phyloP scores from a whole-genome alignment of 2,329 filamentous ascomycete genomes.

The Intubia oerlemansii region DNA sequence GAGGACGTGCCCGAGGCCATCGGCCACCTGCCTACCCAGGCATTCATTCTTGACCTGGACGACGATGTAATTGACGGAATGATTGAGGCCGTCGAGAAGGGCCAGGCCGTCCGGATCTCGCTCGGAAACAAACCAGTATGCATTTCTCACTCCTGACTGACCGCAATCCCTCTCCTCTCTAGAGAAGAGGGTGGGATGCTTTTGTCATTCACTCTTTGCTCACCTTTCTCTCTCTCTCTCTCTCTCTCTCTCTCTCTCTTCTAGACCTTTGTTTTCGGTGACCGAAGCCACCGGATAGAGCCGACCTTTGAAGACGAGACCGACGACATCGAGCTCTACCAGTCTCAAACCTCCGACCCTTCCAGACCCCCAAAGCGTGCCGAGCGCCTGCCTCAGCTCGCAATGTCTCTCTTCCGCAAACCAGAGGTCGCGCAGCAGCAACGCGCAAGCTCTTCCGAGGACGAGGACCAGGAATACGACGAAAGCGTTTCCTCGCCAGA shows the following conservation, averaged over 20 bases:
- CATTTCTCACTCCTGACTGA: too few species aligned
- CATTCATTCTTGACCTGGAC: conserved; percentile 34
- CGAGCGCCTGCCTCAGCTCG: conserved; percentile 25
- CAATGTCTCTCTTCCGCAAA: conserved; percentile 27
- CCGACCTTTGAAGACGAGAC: conserved; percentile 24
- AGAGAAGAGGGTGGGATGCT: too few species aligned
- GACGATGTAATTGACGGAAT: conserved; percentile 38
- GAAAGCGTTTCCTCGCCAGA: conserved; percentile 7
- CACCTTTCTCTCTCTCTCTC: too few species aligned
- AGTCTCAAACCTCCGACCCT: conserved; percentile 30
- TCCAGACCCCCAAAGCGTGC: conserved; percentile 23
- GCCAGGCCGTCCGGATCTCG: conserved; percentile 32
- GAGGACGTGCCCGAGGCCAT: conserved; percentile 25
- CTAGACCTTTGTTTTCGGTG: conserved; percentile 33
- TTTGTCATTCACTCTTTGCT: background rate
- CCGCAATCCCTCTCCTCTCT: too few species aligned
- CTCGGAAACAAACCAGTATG: conserved; percentile 39
- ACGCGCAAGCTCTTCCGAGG: conserved; percentile 7
- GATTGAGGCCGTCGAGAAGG: conserved; percentile 36
- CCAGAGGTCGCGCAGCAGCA: conserved; percentile 11
- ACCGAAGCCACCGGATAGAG: conserved; percentile 23
- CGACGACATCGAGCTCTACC: conserved; percentile 20
- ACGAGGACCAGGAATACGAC: conserved; percentile 8
- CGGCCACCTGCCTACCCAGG: conserved; percentile 27
- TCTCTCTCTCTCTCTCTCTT: too few species aligned